Evolutionary conservation across 495 filamentous ascomycete species (phyloP).

Genomic region (Penicillium longicatenatum): DNA sequence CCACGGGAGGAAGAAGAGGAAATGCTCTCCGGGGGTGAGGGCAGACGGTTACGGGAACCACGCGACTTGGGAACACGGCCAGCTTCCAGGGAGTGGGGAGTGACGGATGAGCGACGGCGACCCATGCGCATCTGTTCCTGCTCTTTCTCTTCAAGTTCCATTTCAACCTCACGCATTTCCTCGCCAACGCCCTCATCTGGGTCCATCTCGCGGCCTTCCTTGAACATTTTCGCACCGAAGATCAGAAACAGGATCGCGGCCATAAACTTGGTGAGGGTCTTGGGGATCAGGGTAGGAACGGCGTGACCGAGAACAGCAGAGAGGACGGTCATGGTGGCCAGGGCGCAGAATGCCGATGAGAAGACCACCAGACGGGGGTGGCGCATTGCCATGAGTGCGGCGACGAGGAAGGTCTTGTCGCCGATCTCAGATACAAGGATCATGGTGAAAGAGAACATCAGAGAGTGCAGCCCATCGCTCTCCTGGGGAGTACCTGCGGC

Average conservation of each 20-base stretch:
- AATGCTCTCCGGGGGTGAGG: conserved; percentile 54
- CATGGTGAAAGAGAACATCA: conserved; percentile 91
- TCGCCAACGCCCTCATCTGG: conserved; percentile 85
- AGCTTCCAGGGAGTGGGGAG: conserved; percentile 52
- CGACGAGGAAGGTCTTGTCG: conserved; percentile 97
- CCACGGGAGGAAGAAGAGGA: conserved; percentile 60
- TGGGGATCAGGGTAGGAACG: conserved; percentile 87
- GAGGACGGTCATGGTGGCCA: conserved; percentile 94
- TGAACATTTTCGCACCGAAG: conserved; percentile 83
- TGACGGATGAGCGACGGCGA: conserved; percentile 53
- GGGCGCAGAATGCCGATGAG: conserved; percentile 85
- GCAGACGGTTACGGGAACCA: conserved; percentile 50
- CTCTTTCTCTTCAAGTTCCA: conserved; percentile 94
- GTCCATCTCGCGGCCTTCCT: conserved; percentile 86
- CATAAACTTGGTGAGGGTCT: conserved; percentile 81
- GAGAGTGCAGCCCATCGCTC: conserved; percentile 86
- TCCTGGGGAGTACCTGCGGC: conserved; percentile 50
- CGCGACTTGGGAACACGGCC: conserved; percentile 49
- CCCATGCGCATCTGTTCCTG: conserved; percentile 59
- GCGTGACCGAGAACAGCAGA: conserved; percentile 94
- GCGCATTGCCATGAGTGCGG: conserved; percentile 98
- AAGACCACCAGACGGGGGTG: conserved; percentile 93
- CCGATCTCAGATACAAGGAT: conserved; percentile 97
- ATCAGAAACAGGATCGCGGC: conserved; percentile 84
- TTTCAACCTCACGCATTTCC: conserved; percentile 96